Base-by-base conservation (phyloP, 2,329 filamentous ascomycete species). In the Venturia pyrina region DNA sequence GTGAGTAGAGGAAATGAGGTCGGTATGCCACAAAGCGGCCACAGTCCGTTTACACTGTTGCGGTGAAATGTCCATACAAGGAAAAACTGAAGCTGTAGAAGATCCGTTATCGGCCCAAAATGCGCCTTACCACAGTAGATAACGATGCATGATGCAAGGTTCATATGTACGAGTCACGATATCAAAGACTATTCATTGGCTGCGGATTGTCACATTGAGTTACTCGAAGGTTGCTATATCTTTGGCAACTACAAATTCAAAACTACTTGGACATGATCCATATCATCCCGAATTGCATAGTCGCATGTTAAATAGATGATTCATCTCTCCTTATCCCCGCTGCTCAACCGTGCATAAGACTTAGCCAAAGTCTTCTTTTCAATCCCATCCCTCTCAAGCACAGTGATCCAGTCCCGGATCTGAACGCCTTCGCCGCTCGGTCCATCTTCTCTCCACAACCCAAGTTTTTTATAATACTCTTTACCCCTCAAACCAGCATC, bases 361-460 rank as follows among this genome's bases (percentile, higher is more conserved):
- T 78, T 76, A 72, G 89, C 86, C 61, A 90, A 74, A 32, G 86
- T 83, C 72, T 80, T 84, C 69, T 78, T 79, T 74, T 91, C 88
- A 69, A 81, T 83, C 1, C 90, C 89, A 73, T 96, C 91, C 63
- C 87, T 81, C 75, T 96, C 93, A 60, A 97, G 81, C 67, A 90
- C 89, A 24, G 85, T 81, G 19, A 96, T 80, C 79, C 92, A 87
- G 75, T 97, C 93, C 65, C 93, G 84, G 64, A 96, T 80, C 78
- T 97, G 92, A 61, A 97, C 90, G 34, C 88, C 87, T 70, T 83
- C 84, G 41, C 91, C 91, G 73, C 88, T 89, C 28, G 88, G 86
- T 64, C 85, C 86, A 71, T 91, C 88, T 75, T 97, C 92, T 67
- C 90, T 84, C 83, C 88, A 90, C 19, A 19, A 10, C 11, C 65